phyloP scores from a whole-genome alignment of 306 rosid species.

The Senna siamea region DNA sequence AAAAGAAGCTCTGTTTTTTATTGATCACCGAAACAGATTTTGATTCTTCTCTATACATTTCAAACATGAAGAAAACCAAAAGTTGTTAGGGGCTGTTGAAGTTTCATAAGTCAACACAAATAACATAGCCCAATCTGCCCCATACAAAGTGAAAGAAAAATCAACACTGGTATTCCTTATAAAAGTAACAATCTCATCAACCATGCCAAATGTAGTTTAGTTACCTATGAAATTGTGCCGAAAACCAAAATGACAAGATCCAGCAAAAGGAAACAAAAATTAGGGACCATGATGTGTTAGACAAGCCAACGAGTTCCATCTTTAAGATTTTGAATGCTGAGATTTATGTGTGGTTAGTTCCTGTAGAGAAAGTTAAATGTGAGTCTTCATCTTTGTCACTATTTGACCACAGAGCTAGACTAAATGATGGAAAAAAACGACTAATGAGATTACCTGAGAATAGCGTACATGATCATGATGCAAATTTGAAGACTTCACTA shows the following conservation, averaged over 20 bases:
- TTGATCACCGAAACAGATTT: conserved; percentile 28
- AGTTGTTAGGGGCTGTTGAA: not conserved
- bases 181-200: conserved; percentile 2
- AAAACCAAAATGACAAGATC: conserved; percentile 27
- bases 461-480: conserved; percentile 64
- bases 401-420: not conserved
- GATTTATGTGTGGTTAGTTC: conserved; percentile 67
- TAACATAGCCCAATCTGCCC: conserved; percentile 14
- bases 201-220: conserved; percentile 5
- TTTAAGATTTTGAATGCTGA: conserved; percentile 62
- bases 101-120: conserved; percentile 23
- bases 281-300: conserved; percentile 18
- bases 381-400: conserved; percentile 20
- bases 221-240: conserved; percentile 29
- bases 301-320: conserved; percentile 31
- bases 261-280: conserved; percentile 17
- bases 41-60: conserved; percentile 22
- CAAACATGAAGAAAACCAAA: conserved; percentile 14
- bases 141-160: conserved; percentile 7
- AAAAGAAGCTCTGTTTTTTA: conserved; percentile 30
- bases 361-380: conserved; percentile 49
- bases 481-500: conserved; percentile 74
- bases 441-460: conserved; percentile 69
- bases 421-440: conserved; percentile 4
- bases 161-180: not conserved